Evolutionary conservation across 495 filamentous ascomycete species (phyloP).

Genomic region (Talaromyces ruber): DNA sequence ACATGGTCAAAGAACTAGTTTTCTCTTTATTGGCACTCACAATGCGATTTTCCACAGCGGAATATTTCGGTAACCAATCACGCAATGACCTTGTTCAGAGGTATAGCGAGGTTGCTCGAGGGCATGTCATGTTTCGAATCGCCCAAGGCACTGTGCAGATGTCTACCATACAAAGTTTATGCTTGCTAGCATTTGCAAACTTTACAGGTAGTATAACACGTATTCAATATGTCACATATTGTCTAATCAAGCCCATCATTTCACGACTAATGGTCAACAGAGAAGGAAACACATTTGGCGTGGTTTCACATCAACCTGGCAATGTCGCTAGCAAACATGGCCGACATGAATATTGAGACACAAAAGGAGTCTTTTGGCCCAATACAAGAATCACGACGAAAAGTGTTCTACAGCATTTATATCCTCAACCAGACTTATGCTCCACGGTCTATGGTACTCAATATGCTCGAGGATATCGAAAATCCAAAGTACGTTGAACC

Average conservation of each 20-base stretch:
- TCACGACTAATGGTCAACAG: background rate
- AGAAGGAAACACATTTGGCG: background rate
- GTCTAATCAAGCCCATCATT: background rate
- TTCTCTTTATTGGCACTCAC: slow-evolving; percentile 36
- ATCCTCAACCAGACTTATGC: slow-evolving; percentile 5
- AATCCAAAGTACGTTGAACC: slow-evolving; percentile 4
- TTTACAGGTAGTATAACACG: background rate
- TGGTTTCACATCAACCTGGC: slow-evolving; percentile 2
- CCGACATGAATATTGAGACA: background rate
- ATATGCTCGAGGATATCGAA: slow-evolving; percentile 6
- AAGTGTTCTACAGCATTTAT: slow-evolving; percentile 2
- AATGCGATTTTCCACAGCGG: slow-evolving; percentile 18
- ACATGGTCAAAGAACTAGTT: slow-evolving; percentile 30
- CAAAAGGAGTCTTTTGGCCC: background rate
- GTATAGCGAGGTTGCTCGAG: slow-evolving; percentile 3
- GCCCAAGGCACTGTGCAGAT: background rate
- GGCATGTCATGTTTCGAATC: slow-evolving; percentile 4
- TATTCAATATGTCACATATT: background rate
- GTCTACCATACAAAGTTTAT: slow-evolving; percentile 6
- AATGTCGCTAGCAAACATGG: background rate
- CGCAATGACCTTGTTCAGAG: background rate
- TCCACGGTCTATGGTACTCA: slow-evolving; percentile 1
- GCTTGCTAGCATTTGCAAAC: slow-evolving; percentile 1
- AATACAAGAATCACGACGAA: slow-evolving; percentile 1
- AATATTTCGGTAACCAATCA: background rate